Conservation (phyloP, 78 protist genomes). For the Dictyostelium brefeldianum region DNA sequence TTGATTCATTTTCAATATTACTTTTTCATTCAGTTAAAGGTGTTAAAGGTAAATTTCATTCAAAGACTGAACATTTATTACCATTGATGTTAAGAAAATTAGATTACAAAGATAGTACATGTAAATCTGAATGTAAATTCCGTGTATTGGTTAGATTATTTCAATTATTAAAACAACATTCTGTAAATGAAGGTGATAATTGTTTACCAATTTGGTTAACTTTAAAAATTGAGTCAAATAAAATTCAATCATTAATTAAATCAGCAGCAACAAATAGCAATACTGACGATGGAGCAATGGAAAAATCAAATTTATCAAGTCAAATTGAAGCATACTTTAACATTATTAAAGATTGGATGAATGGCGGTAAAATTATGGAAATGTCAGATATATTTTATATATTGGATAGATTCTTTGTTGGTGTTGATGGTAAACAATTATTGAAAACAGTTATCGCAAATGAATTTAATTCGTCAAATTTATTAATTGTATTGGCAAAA, state of each 20-base stretch:
- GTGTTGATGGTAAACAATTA: not conserved
- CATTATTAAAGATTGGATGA: slow-evolving; percentile 19
- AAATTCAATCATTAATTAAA: not conserved
- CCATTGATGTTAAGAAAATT: slow-evolving; percentile 33
- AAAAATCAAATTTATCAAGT: slow-evolving; percentile 11
- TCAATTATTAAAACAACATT: slow-evolving; percentile 27
- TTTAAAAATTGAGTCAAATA: not conserved
- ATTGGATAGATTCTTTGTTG: not conserved
- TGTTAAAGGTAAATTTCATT: slow-evolving; percentile 63
- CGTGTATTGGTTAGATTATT: not conserved
- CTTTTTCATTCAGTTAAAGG: slow-evolving; percentile 69
- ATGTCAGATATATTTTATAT: slow-evolving; percentile 6
- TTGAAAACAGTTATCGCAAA: not conserved
- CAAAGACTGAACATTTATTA: slow-evolving; percentile 48
- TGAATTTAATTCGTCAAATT: not conserved
- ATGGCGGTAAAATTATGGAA: slow-evolving; percentile 8
- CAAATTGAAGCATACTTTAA: slow-evolving; percentile 1
- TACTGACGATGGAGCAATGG: not conserved
- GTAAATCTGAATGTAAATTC: not conserved
- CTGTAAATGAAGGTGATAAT: slow-evolving; percentile 31
- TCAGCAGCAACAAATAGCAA: not conserved
- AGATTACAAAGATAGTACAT: not conserved
- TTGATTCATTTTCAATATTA: slow-evolving; percentile 64
- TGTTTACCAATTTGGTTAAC: slow-evolving; percentile 48
- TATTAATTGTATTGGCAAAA: not conserved